A percentile compares a stretch with the other conserved stretches of the same genome.
Evolutionary conservation across 2,329 filamentous ascomycete species (phyloP).

Genomic region (Pseudophaeomoniella oleicola): DNA sequence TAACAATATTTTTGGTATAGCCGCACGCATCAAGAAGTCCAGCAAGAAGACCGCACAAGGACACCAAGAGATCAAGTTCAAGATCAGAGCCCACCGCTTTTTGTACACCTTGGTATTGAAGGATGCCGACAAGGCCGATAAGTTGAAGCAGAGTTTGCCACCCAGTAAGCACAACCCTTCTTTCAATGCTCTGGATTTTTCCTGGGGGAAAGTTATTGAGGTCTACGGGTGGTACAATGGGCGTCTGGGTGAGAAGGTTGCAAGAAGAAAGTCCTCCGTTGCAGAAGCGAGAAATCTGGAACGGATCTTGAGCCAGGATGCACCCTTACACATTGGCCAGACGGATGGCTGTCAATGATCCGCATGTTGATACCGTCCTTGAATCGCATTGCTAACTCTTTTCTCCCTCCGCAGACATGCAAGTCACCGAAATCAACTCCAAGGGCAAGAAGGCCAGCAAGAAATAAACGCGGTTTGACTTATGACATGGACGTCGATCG

Average conservation of each 20-base stretch:
- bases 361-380: too few species aligned
- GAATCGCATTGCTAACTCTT: not conserved
- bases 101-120: slow-evolving; percentile 98
- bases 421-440: slow-evolving; percentile 12
- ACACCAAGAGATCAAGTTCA: slow-evolving; percentile 91
- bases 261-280: too few species aligned
- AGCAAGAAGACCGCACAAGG: slow-evolving; percentile 41
- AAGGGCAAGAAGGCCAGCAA: slow-evolving; percentile 9
- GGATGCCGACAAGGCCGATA: slow-evolving; percentile 96
- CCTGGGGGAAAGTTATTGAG: not conserved
- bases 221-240: too few species aligned
- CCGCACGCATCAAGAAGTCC: slow-evolving; percentile 93
- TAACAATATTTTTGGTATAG: too few species aligned
- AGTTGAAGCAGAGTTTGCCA: slow-evolving; percentile 97
- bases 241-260: too few species aligned
- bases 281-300: too few species aligned
- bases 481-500: slow-evolving; percentile 1
- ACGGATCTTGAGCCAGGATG: too few species aligned
- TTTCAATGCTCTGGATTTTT: too few species aligned
- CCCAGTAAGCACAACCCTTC: slow-evolving; percentile 76
- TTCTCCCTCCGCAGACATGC: slow-evolving; percentile 7
- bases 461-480: not conserved
- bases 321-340: too few species aligned
- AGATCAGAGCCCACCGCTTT: slow-evolving; percentile 95
- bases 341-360: too few species aligned